Base-by-base conservation (phyloP, 179 eudicot genomes). In the Spergularia azorica region DNA sequence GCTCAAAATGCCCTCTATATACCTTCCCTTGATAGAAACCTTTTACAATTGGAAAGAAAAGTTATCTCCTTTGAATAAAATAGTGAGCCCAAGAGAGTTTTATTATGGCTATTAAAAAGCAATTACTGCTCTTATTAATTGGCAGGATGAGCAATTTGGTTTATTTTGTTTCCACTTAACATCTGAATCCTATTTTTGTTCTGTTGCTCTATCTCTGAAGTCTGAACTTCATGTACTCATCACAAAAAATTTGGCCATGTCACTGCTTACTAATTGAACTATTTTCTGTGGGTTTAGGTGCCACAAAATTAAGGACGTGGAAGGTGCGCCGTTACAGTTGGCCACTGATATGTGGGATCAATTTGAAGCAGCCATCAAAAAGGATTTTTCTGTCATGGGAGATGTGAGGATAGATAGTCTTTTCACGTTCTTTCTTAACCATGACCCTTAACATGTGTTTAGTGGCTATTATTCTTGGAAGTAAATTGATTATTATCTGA, bases 301-400 rank as follows among this genome's bases (percentile, higher is more conserved):
- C 74, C 83, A 83, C 59, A 79, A 76, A 67, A 59, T 69, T 76
- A 81, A 87, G 66, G 87, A 84, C 56, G 74, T 70, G 79, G 89
- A 88, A 76, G 81, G 83, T 79, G 76, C 87, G 66, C 85, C 87
- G 6, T 82, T 86, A 77, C 86, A 71, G 57, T 90, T 95, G 66
- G 88, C 88, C 62, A 63, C 83, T 75, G 81, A 84, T 73, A 60
- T 95, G 21, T 93, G 90, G 90, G 97, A 81, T 73, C 86, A 79
- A 79, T 80, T 91, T 16, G 81, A 77, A 63, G 73, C 85, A 16
- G 78, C 67, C 72, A 70, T 18, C 12, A 74, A 72, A 69, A 68
- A 52, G 56, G 54, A 71, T 71, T 70, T 75, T 77, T 67, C 48
- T 58, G 63, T 39, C 59, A 79, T 62, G 60, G 81, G 84, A 76